Percentiles rank a stretch among this genome's conserved stretches.
Evolutionary conservation across 2,329 filamentous ascomycete species (phyloP).

Genomic region (Alternaria brassicae): DNA sequence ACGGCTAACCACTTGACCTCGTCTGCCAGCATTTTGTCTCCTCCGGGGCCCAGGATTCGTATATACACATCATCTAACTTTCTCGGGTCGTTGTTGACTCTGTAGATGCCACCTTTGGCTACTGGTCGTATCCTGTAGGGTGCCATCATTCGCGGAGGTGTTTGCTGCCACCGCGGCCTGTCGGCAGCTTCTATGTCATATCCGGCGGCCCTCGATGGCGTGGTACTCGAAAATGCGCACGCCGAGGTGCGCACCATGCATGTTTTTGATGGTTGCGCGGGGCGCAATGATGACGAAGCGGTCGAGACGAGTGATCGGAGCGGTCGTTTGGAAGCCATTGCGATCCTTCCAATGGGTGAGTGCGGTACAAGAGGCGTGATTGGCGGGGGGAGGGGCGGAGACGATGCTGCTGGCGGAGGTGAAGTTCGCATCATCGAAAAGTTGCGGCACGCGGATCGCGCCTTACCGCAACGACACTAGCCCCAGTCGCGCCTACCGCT

Average conservation of each 20-base stretch:
- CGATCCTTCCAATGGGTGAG: slow-evolving; percentile 18
- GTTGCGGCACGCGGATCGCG: slow-evolving; percentile 31
- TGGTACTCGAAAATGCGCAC: slow-evolving; percentile 45
- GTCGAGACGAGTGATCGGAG: slow-evolving; percentile 43
- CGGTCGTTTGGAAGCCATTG: slow-evolving; percentile 60
- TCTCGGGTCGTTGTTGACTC: slow-evolving; percentile 76
- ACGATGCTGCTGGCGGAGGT: slow-evolving; percentile 19
- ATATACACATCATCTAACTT: slow-evolving; percentile 80
- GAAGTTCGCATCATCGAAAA: slow-evolving; percentile 40
- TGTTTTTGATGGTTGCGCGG: slow-evolving; percentile 32
- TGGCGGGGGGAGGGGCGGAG: slow-evolving; percentile 17
- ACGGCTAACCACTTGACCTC: slow-evolving; percentile 97
- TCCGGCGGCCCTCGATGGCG: slow-evolving; percentile 33
- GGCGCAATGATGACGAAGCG: slow-evolving; percentile 35
- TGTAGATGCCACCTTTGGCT: slow-evolving; percentile 65
- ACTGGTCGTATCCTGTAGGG: slow-evolving; percentile 63
- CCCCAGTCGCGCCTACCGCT: slow-evolving; percentile 19
- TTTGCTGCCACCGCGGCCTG: slow-evolving; percentile 59
- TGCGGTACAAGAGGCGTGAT: slow-evolving; percentile 22
- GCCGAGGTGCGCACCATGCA: slow-evolving; percentile 45
- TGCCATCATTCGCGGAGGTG: slow-evolving; percentile 57
- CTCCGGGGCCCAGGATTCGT: slow-evolving; percentile 74
- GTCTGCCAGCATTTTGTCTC: slow-evolving; percentile 77
- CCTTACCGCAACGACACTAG: slow-evolving; percentile 28
- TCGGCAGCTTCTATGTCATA: slow-evolving; percentile 42